Evolutionary conservation across 1,139 yeast genomes (phyloP), one percentile per base, ranked within the genome.

Genomic region (Kazachstania sp.): DNA sequence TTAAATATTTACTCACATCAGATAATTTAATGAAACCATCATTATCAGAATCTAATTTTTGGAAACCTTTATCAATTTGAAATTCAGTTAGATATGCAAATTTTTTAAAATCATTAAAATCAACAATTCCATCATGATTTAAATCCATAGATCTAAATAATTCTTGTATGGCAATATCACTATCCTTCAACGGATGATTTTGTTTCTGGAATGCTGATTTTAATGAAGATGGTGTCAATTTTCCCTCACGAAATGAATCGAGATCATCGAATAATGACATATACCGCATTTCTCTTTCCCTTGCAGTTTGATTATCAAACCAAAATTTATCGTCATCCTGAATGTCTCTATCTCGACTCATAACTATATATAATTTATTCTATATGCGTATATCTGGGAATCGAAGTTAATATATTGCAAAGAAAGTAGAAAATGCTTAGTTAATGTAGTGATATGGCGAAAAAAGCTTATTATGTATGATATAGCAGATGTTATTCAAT

Each of bases 21-120:
- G 73, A 70, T 43, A 78, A 73, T 43, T 78, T 78, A 37, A 88
- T 73, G 51, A 67, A 75, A 1, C 97, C 96, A 61, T 86, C 95
- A 45, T 80, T 71, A 60, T 87, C 90, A 46, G 71, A 71, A 64
- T 88, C 97, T 39, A 88, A 74, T 50, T 72, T 74, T 46, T 72
- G 70, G 62, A 88, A 88, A 0, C 95, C 92, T 43, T 67, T 70
- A 46, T 76, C 73, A 48, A 88, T 81, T 61, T 86, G 92, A 35
- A 70, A 71, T 57, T 85, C 94, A 1, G 92, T 84, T 19, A 72
- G 70, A 4, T 70, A 64, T 34, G 83, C 74, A 61, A 83, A 85
- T 36, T 68, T 65, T 53, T 77, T 74, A 60, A 85, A 84, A 59
- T 83, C 87, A 28, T 71, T 69, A 51, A 74, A 78, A 58, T 81